phyloP scores from a whole-genome alignment of 108 stramenopile genomes.

The Nitzschia inconspicua region DNA sequence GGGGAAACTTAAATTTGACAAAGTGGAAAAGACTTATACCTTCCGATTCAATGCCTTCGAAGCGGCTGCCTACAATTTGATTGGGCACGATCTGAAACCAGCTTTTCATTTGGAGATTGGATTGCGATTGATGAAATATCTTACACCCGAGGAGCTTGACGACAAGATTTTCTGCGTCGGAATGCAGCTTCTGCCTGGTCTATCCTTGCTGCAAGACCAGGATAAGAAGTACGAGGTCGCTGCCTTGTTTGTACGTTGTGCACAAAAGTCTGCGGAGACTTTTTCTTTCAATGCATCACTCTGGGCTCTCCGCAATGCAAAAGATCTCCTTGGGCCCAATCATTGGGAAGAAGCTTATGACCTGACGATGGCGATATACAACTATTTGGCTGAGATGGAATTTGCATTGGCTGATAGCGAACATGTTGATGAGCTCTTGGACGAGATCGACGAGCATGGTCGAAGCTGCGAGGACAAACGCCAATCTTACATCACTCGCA shows the following conservation, averaged over 20 bases:
- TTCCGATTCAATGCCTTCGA: slow-evolving; percentile 37
- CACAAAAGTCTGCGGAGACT: slow-evolving; percentile 32
- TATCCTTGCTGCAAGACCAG: slow-evolving; percentile 23
- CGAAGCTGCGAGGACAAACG: slow-evolving; percentile 25
- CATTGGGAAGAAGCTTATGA: slow-evolving; percentile 53
- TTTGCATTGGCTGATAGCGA: slow-evolving; percentile 28
- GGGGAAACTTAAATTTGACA: slow-evolving; percentile 15
- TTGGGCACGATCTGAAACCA: slow-evolving; percentile 24
- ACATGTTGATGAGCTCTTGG: slow-evolving; percentile 11
- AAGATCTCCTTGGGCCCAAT: slow-evolving; percentile 34
- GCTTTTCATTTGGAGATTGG: slow-evolving; percentile 52
- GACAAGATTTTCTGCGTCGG: slow-evolving; percentile 37
- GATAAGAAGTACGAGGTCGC: slow-evolving; percentile 23
- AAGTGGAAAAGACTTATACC: neutral
- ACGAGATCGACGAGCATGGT: slow-evolving; percentile 23
- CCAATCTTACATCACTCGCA: slow-evolving; percentile 25
- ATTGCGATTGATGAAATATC: slow-evolving; percentile 32
- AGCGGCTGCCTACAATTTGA: slow-evolving; percentile 40
- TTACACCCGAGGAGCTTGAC: slow-evolving; percentile 30
- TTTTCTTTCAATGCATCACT: slow-evolving; percentile 43
- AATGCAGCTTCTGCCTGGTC: slow-evolving; percentile 40
- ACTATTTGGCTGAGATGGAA: slow-evolving; percentile 39
- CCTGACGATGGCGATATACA: slow-evolving; percentile 45
- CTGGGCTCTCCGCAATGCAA: slow-evolving; percentile 36
- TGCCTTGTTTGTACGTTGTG: slow-evolving; percentile 44